Evolutionary conservation across 2,329 filamentous ascomycete genomes (phyloP).

Genomic region (Didymella pinodella): DNA sequence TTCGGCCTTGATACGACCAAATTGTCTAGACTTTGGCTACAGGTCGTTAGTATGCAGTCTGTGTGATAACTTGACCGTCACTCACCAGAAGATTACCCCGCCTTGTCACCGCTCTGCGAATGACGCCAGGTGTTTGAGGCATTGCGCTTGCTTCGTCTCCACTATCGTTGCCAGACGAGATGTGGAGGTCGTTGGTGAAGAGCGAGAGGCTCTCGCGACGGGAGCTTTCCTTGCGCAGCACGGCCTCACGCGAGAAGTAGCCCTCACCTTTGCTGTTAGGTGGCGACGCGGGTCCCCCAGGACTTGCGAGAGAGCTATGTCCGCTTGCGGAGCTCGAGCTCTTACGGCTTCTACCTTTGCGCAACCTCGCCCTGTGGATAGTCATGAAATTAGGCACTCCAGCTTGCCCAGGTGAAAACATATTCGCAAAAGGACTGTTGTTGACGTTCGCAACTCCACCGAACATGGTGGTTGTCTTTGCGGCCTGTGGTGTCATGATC

Average conservation of each 20-base stretch:
- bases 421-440: constrained; percentile 69
- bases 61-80: constrained; percentile 15
- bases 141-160: constrained; percentile 68
- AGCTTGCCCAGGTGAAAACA: constrained; percentile 64
- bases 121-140: constrained; percentile 72
- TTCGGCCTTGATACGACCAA: constrained; percentile 89
- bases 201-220: constrained; percentile 89
- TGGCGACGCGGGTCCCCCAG: constrained; percentile 78
- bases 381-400: constrained; percentile 80
- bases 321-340: constrained; percentile 75
- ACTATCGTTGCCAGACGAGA: constrained; percentile 80
- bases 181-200: constrained; percentile 86
- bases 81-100: constrained; percentile 87
- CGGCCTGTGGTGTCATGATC: constrained; percentile 80
- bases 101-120: constrained; percentile 82
- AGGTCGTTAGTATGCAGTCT: constrained; percentile 24
- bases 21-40: constrained; percentile 94
- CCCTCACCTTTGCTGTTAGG: constrained; percentile 65
- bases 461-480: constrained; percentile 62
- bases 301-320: constrained; percentile 72
- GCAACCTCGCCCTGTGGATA: constrained; percentile 70
- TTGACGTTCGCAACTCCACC: constrained; percentile 50
- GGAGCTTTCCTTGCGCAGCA: constrained; percentile 60
- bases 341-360: constrained; percentile 67
- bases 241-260: constrained; percentile 63